Percentiles rank a stretch among this genome's conserved stretches.
Evolutionary conservation across 1,284 basidiomycete species (phyloP).

Genomic region (Papiliotrema nemorosa): DNA sequence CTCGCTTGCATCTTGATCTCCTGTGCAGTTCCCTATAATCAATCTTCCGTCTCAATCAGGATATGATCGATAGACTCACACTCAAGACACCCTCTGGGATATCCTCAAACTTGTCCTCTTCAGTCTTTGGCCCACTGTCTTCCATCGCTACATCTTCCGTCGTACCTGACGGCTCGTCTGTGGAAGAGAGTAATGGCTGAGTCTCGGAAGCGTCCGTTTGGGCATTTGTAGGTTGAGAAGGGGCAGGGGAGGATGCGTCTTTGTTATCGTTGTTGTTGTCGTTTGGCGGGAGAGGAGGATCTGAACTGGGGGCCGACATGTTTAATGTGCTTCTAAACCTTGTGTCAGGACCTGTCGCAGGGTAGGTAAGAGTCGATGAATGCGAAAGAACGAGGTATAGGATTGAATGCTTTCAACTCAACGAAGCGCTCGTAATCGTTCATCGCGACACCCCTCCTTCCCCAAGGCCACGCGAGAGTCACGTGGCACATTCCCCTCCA

Average conservation of each 20-base stretch:
- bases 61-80: constrained; percentile 21
- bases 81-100: constrained; percentile 42
- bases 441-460: too few relatives aligned
- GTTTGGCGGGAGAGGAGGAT: constrained; percentile 4
- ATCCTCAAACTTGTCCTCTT: constrained; percentile 46
- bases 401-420: too few relatives aligned
- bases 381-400: too few relatives aligned
- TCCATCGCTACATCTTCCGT: constrained; percentile 32
- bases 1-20: constrained; percentile 82
- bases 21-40: constrained; percentile 56
- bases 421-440: too few relatives aligned
- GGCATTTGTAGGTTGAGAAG: background rate
- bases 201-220: constrained; percentile 1
- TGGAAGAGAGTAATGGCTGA: constrained; percentile 2
- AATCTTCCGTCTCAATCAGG: background rate
- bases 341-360: background rate
- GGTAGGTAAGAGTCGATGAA: background rate
- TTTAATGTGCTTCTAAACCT: background rate
- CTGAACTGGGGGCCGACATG: constrained; percentile 30
- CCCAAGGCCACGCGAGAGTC: too few relatives aligned
- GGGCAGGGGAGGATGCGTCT: background rate
- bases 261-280: constrained; percentile 3
- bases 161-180: constrained; percentile 2
- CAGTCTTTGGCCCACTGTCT: constrained; percentile 17
- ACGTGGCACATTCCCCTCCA: background rate